These are phyloP conservation scores for Taxawa tesnikishii DNA, from an alignment of 2,329 filamentous ascomycete genomes.

Conservation along the genomic window DNA sequence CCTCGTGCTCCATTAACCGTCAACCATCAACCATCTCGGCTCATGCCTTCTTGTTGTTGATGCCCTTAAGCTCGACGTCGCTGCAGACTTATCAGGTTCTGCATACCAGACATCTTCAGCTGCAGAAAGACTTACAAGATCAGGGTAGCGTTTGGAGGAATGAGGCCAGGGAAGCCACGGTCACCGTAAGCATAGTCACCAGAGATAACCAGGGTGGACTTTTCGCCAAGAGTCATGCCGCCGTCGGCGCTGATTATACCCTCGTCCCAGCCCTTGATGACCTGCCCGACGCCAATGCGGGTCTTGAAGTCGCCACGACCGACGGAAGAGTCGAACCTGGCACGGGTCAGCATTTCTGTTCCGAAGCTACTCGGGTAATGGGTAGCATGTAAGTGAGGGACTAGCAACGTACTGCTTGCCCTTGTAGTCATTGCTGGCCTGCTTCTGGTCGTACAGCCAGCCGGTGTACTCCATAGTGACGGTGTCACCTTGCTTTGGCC, in stretches of 20 bases:
- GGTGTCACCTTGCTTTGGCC: constrained; percentile 53
- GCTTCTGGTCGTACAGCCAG: constrained; percentile 57
- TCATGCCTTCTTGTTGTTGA: constrained; percentile 39
- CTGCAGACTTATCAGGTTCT: constrained; percentile 26
- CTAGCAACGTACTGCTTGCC: constrained; percentile 54
- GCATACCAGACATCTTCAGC: background rate
- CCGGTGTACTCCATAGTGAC: constrained; percentile 90
- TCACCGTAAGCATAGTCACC: constrained; percentile 56
- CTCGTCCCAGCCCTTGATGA: constrained; percentile 66
- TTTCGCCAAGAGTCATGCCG: constrained; percentile 84
- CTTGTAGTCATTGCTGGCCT: constrained; percentile 41
- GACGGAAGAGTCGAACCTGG: constrained; percentile 80
- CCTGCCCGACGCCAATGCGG: constrained; percentile 66
- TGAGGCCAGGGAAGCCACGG: constrained; percentile 62
- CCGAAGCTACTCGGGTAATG: no score
- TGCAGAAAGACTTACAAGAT: constrained; percentile 58
- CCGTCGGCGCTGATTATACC: constrained; percentile 46
- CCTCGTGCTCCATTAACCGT: no score
- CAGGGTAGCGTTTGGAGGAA: constrained; percentile 62
- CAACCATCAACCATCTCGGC: no score
- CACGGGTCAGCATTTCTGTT: constrained; percentile 6
- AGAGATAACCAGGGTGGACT: constrained; percentile 71
- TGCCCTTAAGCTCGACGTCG: constrained; percentile 56
- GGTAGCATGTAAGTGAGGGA: background rate
- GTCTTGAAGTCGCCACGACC: constrained; percentile 65